phyloP scores from a whole-genome alignment of 73 alveolate genomes.

The Tetrahymena borealis region DNA sequence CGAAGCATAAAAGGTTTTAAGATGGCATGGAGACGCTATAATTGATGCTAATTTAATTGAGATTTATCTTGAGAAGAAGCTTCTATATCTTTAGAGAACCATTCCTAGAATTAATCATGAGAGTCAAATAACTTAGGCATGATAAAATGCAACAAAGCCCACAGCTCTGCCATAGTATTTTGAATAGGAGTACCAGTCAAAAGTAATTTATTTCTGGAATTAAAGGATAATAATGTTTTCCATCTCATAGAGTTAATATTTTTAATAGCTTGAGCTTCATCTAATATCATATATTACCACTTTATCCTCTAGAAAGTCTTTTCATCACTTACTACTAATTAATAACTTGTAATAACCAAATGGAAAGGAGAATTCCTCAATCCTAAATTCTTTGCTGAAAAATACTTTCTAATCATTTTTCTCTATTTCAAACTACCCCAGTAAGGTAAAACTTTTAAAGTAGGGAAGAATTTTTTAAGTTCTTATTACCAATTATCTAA shows the following conservation, averaged over 20 bases:
- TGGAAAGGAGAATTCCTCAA: constrained; percentile 80
- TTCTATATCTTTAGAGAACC: constrained; percentile 99
- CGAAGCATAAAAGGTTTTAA: constrained; percentile 96
- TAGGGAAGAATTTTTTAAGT: constrained; percentile 85
- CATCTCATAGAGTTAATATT: constrained; percentile 91
- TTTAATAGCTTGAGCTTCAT: constrained; percentile 98
- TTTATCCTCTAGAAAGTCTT: constrained; percentile 76
- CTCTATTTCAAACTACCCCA: constrained; percentile 92
- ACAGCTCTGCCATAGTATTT: constrained; percentile 97
- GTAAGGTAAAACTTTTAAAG: constrained; percentile 91
- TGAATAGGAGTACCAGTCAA: constrained; percentile 98
- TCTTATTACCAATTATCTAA: constrained; percentile 91
- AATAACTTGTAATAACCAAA: constrained; percentile 88
- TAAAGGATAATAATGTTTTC: constrained; percentile 80
- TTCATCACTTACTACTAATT: constrained; percentile 86
- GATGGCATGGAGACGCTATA: constrained; percentile 90
- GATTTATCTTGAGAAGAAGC: constrained; percentile 88
- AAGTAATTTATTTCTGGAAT: constrained; percentile 91
- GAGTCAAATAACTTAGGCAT: constrained; percentile 96
- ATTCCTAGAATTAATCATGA: constrained; percentile 95
- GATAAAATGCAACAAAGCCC: constrained; percentile 98
- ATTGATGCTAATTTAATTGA: constrained; percentile 84
- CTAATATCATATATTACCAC: constrained; percentile 97
- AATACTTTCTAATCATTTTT: constrained; percentile 84
- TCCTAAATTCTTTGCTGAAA: constrained; percentile 80